Evolutionary conservation across 768 basidiomycete species (phyloP).

Genomic region (Lyophyllum shimeji): DNA sequence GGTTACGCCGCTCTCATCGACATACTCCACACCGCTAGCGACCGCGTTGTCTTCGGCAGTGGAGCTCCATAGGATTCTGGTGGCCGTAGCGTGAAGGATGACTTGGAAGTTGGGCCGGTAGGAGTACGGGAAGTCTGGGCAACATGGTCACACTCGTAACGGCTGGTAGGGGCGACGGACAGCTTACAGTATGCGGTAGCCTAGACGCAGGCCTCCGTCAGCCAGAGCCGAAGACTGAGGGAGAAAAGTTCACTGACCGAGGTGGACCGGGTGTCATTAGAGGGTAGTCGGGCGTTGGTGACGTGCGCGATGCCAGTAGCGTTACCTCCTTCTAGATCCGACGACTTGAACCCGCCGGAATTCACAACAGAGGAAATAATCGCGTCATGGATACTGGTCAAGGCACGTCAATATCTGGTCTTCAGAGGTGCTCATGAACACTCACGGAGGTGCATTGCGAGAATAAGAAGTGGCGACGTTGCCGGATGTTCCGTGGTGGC

Average conservation of each 20-base stretch:
- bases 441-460: no score
- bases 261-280: neutral
- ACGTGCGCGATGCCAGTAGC: no score
- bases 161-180: neutral
- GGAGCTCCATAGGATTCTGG: neutral
- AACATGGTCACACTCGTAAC: neutral
- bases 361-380: neutral
- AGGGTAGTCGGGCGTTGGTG: slow-evolving; percentile 2
- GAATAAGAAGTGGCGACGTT: neutral
- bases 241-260: neutral
- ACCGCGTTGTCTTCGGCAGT: neutral
- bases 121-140: no score
- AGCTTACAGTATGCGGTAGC: slow-evolving; percentile 1
- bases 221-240: neutral
- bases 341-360: no score
- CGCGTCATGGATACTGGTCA: neutral
- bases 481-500: neutral
- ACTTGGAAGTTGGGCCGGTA: neutral
- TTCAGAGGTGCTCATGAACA: neutral
- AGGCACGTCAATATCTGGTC: neutral
- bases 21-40: slow-evolving; percentile 1
- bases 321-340: no score
- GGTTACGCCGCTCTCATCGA: neutral
- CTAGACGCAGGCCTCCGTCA: neutral
- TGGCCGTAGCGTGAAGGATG: neutral